phyloP scores from a whole-genome alignment of 2,329 filamentous ascomycete genomes.

The Exophiala lecanii-corni region DNA sequence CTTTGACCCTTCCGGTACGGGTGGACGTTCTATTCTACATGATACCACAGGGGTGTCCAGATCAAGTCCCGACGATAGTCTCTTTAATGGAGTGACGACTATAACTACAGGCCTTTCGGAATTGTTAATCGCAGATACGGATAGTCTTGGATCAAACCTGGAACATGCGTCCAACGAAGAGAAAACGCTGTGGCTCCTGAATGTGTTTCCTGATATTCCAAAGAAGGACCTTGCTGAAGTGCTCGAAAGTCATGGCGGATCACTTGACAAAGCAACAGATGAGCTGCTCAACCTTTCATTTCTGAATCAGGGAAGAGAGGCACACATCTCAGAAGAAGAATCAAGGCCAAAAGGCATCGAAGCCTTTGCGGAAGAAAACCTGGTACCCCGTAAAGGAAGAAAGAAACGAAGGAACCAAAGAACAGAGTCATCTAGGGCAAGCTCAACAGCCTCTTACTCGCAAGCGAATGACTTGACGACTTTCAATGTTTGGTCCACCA shows the following conservation, averaged over 20 bases:
- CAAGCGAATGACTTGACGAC: conserved; percentile 23
- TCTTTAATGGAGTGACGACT: conserved; percentile 23
- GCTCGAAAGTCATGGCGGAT: conserved; percentile 47
- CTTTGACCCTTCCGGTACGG: conserved; percentile 24
- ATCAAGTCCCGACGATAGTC: conserved; percentile 16
- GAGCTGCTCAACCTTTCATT: conserved; percentile 74
- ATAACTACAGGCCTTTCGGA: conserved; percentile 25
- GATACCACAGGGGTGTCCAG: conserved; percentile 24
- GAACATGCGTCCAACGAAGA: conserved; percentile 41
- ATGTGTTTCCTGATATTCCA: conserved; percentile 67
- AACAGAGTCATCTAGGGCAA: conserved; percentile 26
- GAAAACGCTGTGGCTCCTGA: conserved; percentile 59
- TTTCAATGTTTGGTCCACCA: conserved; percentile 56
- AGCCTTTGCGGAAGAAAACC: conserved; percentile 61
- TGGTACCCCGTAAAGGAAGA: conserved; percentile 33
- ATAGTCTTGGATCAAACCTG: conserved; percentile 13
- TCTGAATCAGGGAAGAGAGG: conserved; percentile 62
- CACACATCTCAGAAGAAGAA: conserved; percentile 41
- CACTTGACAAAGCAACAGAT: conserved; percentile 68
- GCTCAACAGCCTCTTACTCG: conserved; percentile 20
- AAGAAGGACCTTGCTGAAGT: conserved; percentile 13
- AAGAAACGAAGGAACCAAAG: conserved; percentile 28
- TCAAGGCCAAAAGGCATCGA: conserved; percentile 68
- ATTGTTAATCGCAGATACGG: conserved; percentile 26
- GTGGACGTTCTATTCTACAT: conserved; percentile 27